Evolutionary conservation across 1,139 yeast species (phyloP).

Genomic region (Blastobotrys raffinosifermentans): DNA sequence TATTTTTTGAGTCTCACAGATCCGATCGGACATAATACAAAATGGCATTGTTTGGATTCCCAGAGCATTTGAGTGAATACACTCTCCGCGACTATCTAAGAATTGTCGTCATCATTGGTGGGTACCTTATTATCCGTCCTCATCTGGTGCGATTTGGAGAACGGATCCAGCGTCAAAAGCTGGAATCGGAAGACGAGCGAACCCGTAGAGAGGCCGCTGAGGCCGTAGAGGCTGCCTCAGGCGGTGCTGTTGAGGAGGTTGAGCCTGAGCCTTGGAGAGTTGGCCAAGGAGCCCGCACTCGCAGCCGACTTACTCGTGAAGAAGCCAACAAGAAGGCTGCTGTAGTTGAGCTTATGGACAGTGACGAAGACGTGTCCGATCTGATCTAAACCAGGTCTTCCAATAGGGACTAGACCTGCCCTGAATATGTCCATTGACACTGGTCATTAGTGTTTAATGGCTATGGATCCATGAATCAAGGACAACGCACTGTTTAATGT

Average conservation of each 20-base stretch:
- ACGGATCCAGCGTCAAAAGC: conserved; percentile 46
- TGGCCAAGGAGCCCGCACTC: conserved; percentile 53
- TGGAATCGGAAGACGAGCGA: conserved; percentile 1
- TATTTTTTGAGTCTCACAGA: neutral
- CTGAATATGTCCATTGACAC: too few species aligned
- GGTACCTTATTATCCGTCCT: conserved; percentile 24
- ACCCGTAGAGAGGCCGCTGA: conserved; percentile 5
- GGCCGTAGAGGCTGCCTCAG: conserved; percentile 10
- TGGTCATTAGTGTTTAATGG: too few species aligned
- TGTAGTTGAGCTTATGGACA: conserved; percentile 48
- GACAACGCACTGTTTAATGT: too few species aligned
- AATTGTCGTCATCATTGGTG: conserved; percentile 22
- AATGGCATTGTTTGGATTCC: conserved; percentile 22
- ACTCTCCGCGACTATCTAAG: conserved; percentile 25
- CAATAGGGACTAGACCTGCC: too few species aligned
- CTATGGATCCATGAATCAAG: too few species aligned
- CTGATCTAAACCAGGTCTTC: too few species aligned
- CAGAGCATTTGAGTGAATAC: conserved; percentile 21
- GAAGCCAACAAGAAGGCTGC: conserved; percentile 13
- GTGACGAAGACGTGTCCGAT: conserved; percentile 64
- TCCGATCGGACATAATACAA: conserved; percentile 4
- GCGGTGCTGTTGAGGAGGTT: conserved; percentile 8
- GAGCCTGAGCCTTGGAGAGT: conserved; percentile 8
- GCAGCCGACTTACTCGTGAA: conserved; percentile 44
- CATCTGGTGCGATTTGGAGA: conserved; percentile 21